Evolutionary conservation across 2,329 filamentous ascomycete genomes (phyloP).

Genomic region (Neocucurbitaria cava): DNA sequence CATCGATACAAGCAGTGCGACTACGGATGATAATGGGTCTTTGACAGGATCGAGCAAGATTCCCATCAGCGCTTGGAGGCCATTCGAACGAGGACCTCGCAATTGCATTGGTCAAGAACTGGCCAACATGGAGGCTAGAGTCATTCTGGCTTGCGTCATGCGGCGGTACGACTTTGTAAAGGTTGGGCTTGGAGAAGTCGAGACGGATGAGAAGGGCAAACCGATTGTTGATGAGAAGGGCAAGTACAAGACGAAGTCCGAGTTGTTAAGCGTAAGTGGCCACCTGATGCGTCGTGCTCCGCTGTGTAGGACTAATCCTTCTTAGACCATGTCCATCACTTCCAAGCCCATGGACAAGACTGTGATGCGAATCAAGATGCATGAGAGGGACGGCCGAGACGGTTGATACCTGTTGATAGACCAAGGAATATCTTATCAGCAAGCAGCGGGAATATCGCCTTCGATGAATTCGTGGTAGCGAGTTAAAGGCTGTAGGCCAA

Average conservation of each 20-base stretch:
- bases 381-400: not conserved
- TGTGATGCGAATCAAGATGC: conserved; percentile 36
- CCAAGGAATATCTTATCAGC: no score
- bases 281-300: not conserved
- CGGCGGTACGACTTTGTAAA: conserved; percentile 45
- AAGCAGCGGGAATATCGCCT: no score
- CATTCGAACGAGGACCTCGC: conserved; percentile 63
- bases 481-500: no score
- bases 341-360: conserved; percentile 41
- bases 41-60: conserved; percentile 30
- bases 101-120: conserved; percentile 67
- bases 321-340: conserved; percentile 39
- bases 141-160: conserved; percentile 55
- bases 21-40: conserved; percentile 16
- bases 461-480: no score
- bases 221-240: conserved; percentile 38
- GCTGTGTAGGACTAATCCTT: conserved; percentile 10
- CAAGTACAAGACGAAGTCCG: conserved; percentile 35
- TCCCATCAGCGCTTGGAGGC: conserved; percentile 57
- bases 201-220: conserved; percentile 29
- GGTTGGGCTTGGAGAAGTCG: conserved; percentile 41
- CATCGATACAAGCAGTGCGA: conserved; percentile 27
- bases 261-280: conserved; percentile 43
- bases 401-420: no score
- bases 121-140: conserved; percentile 60